A percentile compares a stretch with the other conserved stretches of the same genome.
These are phyloP conservation scores for Pseudocercospora macadamiae DNA, from an alignment of 2,329 filamentous ascomycete genomes.

Conservation along the genomic window DNA sequence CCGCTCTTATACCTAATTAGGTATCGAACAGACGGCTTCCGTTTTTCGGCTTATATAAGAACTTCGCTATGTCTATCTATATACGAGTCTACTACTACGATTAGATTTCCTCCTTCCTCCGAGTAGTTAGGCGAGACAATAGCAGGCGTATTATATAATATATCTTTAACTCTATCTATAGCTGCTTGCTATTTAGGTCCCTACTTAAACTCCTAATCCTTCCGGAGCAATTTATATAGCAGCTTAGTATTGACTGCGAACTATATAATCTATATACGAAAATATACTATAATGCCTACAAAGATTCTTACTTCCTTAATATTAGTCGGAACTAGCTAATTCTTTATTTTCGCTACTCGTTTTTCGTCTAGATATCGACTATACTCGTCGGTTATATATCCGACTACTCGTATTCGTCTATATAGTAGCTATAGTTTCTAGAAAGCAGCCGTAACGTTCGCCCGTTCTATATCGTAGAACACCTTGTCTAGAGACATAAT, in stretches of 20 bases:
- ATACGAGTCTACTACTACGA: background rate
- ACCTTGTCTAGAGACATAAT: background rate
- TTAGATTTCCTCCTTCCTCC: background rate
- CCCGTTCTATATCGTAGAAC: slow-evolving; percentile 1
- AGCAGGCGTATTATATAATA: background rate
- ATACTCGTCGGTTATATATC: background rate
- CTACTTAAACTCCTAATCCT: background rate
- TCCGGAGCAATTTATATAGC: background rate
- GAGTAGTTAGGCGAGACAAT: background rate
- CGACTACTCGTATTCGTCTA: background rate
- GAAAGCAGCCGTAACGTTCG: background rate
- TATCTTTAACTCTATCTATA: background rate
- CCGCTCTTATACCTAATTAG: background rate
- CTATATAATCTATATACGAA: background rate
- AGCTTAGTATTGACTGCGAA: background rate
- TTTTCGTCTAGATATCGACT: background rate
- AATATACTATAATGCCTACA: background rate
- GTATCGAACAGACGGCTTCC: background rate
- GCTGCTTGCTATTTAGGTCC: background rate
- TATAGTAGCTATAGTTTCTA: background rate
- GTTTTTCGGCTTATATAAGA: background rate
- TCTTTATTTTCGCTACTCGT: background rate
- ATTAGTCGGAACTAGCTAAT: background rate
- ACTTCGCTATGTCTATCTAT: background rate
- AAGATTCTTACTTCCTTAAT: slow-evolving; percentile 1